Conservation (phyloP, 305 asterid species). For the Rubia tinctorum region DNA sequence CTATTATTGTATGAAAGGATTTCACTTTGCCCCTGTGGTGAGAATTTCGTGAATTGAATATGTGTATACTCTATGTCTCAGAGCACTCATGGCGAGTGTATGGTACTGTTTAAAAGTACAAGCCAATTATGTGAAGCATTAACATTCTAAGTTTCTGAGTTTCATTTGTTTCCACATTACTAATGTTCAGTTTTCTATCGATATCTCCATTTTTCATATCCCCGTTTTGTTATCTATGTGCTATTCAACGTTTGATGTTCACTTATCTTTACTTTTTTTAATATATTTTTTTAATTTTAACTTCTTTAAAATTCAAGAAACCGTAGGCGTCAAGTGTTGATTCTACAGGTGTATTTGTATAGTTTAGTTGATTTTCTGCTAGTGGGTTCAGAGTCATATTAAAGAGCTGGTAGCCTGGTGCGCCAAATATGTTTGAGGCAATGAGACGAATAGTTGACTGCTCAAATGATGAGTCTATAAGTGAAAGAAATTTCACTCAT, state of each 20-base stretch:
- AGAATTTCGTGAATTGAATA: neutral
- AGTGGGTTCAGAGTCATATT: constrained; percentile 98
- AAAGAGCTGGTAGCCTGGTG: constrained; percentile 99
- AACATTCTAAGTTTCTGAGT: neutral
- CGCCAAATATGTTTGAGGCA: constrained; percentile 98
- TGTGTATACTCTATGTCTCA: neutral
- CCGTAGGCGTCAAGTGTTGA: neutral
- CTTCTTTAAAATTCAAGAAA: neutral
- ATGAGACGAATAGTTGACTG: constrained; percentile 74
- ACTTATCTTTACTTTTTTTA: constrained; percentile 1
- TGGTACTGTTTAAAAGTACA: neutral
- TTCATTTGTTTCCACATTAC: neutral
- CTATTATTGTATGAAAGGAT: too few species aligned
- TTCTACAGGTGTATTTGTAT: neutral
- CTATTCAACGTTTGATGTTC: constrained; percentile 1
- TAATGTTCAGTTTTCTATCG: neutral
- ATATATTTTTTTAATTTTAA: too few species aligned
- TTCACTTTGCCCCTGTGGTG: neutral
- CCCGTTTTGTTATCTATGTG: neutral
- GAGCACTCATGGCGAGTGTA: neutral
- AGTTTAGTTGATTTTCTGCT: constrained; percentile 22
- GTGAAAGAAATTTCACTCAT: constrained; percentile 70
- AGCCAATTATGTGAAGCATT: neutral
- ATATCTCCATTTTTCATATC: neutral
- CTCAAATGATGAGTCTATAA: constrained; percentile 52